These are phyloP conservation scores for Podaxis sp. DNA, from an alignment of 768 basidiomycete species.

Conservation along the genomic window DNA sequence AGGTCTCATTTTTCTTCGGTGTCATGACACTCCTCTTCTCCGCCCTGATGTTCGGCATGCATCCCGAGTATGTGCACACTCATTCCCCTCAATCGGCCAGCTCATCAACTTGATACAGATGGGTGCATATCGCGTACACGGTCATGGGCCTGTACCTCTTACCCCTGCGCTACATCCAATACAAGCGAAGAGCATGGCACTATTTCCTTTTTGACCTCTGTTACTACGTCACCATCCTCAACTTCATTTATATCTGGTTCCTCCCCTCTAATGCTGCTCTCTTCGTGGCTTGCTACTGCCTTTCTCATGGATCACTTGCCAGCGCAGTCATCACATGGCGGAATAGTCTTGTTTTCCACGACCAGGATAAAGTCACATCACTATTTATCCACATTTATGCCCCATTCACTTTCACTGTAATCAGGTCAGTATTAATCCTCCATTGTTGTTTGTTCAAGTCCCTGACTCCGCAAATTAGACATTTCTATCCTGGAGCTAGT, in stretches of 20 bases:
- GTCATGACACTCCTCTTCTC: constrained; percentile 88
- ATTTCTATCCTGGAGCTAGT: constrained; percentile 82
- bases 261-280: constrained; percentile 74
- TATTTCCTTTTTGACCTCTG: constrained; percentile 94
- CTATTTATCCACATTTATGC: constrained; percentile 95
- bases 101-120: constrained; percentile 42
- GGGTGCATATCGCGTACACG: constrained; percentile 88
- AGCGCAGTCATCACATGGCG: constrained; percentile 98
- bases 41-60: constrained; percentile 83
- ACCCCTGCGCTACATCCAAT: constrained; percentile 77
- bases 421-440: constrained; percentile 53
- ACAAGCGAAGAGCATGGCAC: constrained; percentile 93
- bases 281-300: constrained; percentile 90
- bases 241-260: constrained; percentile 90
- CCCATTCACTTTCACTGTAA: constrained; percentile 87
- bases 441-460: not conserved
- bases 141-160: constrained; percentile 74
- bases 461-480: constrained; percentile 42
- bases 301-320: constrained; percentile 88
- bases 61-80: constrained; percentile 65
- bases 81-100: not conserved
- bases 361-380: constrained; percentile 93
- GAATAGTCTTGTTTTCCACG: constrained; percentile 97
- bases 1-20: constrained; percentile 89
- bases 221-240: constrained; percentile 91